Conservation (phyloP, 352 stramenopile genomes). For the Pythium volutum region DNA sequence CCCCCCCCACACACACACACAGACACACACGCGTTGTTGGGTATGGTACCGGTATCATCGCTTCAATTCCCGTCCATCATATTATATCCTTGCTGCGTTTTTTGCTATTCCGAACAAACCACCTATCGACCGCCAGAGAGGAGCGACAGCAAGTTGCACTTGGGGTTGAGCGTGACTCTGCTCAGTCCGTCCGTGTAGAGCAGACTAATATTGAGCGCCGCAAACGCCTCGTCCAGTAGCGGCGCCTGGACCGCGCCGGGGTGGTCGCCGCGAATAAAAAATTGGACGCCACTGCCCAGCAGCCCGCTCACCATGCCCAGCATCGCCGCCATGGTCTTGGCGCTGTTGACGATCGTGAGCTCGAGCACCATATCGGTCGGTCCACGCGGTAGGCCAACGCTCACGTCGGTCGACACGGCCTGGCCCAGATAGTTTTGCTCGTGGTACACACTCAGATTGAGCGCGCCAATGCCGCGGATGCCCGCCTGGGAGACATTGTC, state of each 20-base stretch:
- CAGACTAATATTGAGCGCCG: conserved; percentile 53
- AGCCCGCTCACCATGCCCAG: conserved; percentile 42
- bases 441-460: conserved; percentile 76
- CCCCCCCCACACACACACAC: too few relatives aligned
- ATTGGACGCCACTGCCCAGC: conserved; percentile 35
- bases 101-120: too few relatives aligned
- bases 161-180: conserved; percentile 29
- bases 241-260: conserved; percentile 37
- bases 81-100: too few relatives aligned
- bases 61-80: too few relatives aligned
- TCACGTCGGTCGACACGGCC: conserved; percentile 37
- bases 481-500: conserved; percentile 43
- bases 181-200: conserved; percentile 53
- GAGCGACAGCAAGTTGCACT: conserved; percentile 19
- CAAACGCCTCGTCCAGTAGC: conserved; percentile 41
- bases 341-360: conserved; percentile 35
- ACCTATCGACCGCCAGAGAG: conserved; percentile 15
- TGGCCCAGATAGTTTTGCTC: conserved; percentile 60
- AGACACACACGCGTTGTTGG: too few relatives aligned
- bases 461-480: conserved; percentile 50
- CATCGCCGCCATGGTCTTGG: conserved; percentile 25
- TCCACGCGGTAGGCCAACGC: conserved; percentile 30
- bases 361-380: conserved; percentile 46
- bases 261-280: conserved; percentile 56
- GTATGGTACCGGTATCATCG: too few relatives aligned